Base-by-base conservation (phyloP, 495 filamentous ascomycete genomes). In the Hypoxylon cercidicola region DNA sequence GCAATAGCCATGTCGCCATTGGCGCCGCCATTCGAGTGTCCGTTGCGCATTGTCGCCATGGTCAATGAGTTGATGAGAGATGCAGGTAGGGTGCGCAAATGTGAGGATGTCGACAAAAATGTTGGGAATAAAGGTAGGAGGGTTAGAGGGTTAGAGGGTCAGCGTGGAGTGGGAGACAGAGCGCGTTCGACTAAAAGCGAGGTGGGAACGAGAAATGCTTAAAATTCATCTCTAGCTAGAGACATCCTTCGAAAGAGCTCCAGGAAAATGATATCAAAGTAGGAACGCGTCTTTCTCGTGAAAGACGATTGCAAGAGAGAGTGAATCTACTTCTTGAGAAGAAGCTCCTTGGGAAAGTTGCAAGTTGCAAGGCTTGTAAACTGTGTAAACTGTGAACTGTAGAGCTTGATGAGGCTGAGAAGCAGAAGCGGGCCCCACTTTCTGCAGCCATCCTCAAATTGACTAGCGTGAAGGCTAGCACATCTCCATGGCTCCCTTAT, bases 11-110 rank as follows among this genome's bases (percentile, higher is more conserved):
- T 25, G 15, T 62, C 55, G 57, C 57, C 63, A 56, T 73, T 60
- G 21, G 66, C 55, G 18, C 60, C 69, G 46, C 74, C 71, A 35
- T 75, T 72, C 15, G 55, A 20, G 18, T 77, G 68, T 53, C 73
- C 70, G 51, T 76, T 75, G 23, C 71, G 66, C 20, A 74, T 35
- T 18, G 76, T 60, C 8, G 72, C 64, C 74, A 75, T 76, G 19
- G 4, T 70, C 34, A 13, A 15, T 21, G 7, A n/a, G 48, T 12
- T 30, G 30, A 35, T 23, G 52, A 23, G 30, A 23, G 37, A 45
- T 35, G 28, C 3, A 3, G 39, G 44, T 18, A 45, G 13, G 13
- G 34, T 47, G 61, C 32, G 13, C 25, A 19, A 45, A 35, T 49
- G 57, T 28, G 62, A 37, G 18, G 5, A 12, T 21, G 34, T 35